phyloP scores from a whole-genome alignment of 2,329 filamentous ascomycete species.

The Colletotrichum sp. region DNA sequence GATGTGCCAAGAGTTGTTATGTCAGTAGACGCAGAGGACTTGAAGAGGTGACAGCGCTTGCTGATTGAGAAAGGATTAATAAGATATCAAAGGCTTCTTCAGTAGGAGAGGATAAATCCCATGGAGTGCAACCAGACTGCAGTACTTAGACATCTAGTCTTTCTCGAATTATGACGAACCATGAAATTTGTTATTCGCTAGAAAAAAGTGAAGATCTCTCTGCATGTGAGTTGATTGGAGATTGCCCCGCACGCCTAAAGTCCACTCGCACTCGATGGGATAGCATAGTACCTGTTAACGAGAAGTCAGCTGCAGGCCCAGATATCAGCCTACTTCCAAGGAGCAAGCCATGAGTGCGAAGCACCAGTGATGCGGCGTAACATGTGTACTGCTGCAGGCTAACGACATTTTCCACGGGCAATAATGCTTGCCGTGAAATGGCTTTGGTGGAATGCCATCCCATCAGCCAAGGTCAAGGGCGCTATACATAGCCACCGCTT shows the following conservation, averaged over 20 bases:
- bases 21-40: neutral
- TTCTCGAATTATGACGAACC: neutral
- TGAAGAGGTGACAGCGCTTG: neutral
- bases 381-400: neutral
- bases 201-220: fast-evolving
- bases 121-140: neutral
- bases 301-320: neutral
- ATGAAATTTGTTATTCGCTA: neutral
- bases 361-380: neutral
- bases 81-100: fast-evolving
- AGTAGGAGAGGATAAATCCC: neutral
- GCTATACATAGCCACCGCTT: too few species aligned
- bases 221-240: neutral
- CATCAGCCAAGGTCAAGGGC: too few species aligned
- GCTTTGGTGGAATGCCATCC: too few species aligned
- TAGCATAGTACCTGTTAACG: neutral
- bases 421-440: too few species aligned
- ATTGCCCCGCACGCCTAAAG: neutral
- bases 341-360: neutral
- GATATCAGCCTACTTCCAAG: neutral
- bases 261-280: neutral
- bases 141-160: neutral
- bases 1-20: neutral
- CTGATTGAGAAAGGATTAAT: neutral
- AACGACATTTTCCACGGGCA: too few species aligned